Conservation (phyloP, 148 eudicot species). For the Tetragonia tetragonoides region DNA sequence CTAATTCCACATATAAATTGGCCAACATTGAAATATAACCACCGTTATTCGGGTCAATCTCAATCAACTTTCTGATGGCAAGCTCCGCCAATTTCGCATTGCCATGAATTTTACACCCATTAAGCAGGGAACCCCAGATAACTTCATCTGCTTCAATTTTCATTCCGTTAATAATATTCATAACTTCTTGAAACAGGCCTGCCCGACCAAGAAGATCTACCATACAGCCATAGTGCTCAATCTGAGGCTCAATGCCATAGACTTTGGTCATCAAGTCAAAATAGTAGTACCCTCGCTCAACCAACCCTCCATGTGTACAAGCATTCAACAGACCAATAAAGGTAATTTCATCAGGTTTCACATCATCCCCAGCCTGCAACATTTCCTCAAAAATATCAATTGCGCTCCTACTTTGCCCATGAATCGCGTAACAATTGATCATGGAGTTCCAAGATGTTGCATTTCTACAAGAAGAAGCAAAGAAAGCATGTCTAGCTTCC, state of each 20-base stretch:
- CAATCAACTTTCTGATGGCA: conserved; percentile 52
- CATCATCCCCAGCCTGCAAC: conserved; percentile 28
- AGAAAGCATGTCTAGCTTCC: conserved; percentile 53
- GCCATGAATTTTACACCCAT: conserved; percentile 68
- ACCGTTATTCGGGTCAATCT: conserved; percentile 65
- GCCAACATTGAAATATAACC: conserved; percentile 67
- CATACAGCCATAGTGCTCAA: conserved; percentile 75
- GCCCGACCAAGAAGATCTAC: conserved; percentile 77
- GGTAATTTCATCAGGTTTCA: conserved; percentile 61
- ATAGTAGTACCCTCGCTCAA: conserved; percentile 50
- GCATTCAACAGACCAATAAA: conserved; percentile 72
- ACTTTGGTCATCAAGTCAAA: conserved; percentile 47
- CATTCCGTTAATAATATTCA: conserved; percentile 54
- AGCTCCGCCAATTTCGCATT: conserved; percentile 63
- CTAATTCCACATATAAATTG: conserved; percentile 60
- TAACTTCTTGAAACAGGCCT: conserved; percentile 57
- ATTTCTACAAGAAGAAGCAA: conserved; percentile 28
- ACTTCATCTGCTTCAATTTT: conserved; percentile 59
- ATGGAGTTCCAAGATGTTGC: conserved; percentile 72
- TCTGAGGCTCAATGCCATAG: conserved; percentile 57
- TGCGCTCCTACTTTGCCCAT: conserved; percentile 51
- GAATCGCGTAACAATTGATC: conserved; percentile 74
- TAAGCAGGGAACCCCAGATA: conserved; percentile 78
- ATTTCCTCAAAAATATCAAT: conserved; percentile 58
- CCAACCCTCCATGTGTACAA: conserved; percentile 79